These are phyloP conservation scores for Phytophthora hibernalis DNA, from an alignment of 352 stramenopile genomes.

Conservation along the genomic window DNA sequence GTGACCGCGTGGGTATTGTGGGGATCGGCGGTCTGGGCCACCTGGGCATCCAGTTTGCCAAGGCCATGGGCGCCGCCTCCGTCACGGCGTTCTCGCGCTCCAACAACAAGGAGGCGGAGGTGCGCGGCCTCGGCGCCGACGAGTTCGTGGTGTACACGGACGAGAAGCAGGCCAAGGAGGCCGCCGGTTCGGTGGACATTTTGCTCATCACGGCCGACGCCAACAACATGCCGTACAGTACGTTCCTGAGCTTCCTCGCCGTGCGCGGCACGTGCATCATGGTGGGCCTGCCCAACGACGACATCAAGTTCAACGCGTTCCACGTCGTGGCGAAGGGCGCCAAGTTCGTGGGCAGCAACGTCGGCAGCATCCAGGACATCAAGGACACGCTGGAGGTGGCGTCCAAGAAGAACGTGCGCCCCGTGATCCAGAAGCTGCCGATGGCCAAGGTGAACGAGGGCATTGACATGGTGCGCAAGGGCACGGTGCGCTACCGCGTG, in stretches of 20 bases:
- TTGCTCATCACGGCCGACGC: slow-evolving; percentile 79
- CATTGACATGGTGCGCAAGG: slow-evolving; percentile 52
- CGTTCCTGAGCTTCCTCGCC: slow-evolving; percentile 62
- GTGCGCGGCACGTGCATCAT: slow-evolving; percentile 66
- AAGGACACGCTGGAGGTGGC: slow-evolving; percentile 88
- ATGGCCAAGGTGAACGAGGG: slow-evolving; percentile 59
- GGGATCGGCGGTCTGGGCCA: slow-evolving; percentile 89
- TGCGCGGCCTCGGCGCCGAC: slow-evolving; percentile 61
- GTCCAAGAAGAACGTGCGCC: slow-evolving; percentile 58
- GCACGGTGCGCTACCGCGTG: slow-evolving; percentile 50
- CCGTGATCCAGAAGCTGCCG: slow-evolving; percentile 63
- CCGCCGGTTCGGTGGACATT: slow-evolving; percentile 56
- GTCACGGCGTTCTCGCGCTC: slow-evolving; percentile 73
- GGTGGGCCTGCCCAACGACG: slow-evolving; percentile 67
- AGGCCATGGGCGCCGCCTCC: slow-evolving; percentile 61
- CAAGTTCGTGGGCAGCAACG: slow-evolving; percentile 67
- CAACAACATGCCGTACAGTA: slow-evolving; percentile 51
- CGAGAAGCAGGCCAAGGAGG: slow-evolving; percentile 41
- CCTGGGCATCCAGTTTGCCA: slow-evolving; percentile 82
- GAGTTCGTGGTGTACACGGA: slow-evolving; percentile 66
- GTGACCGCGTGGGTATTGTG: slow-evolving; percentile 70
- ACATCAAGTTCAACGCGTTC: slow-evolving; percentile 65
- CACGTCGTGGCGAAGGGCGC: slow-evolving; percentile 46
- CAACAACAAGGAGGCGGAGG: slow-evolving; percentile 62
- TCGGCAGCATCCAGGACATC: slow-evolving; percentile 81